Conservation (phyloP, 1,139 yeast species). For the Geotrichum histeridarum region DNA sequence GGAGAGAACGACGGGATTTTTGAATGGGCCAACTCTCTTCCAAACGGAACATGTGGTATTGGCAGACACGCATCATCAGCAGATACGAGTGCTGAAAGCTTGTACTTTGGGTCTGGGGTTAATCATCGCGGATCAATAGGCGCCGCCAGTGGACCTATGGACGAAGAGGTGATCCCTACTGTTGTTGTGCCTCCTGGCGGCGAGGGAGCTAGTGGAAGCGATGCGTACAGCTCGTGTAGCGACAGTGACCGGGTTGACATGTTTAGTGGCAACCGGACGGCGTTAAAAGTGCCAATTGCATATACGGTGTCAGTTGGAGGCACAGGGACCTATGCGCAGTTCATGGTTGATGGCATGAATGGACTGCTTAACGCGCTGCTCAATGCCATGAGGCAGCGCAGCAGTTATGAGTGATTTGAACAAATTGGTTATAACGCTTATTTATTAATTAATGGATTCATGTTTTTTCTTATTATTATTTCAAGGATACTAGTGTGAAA, state of each 20-base stretch:
- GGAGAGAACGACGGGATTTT: conserved; percentile 58
- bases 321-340: conserved; percentile 57
- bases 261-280: conserved; percentile 12
- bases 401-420: conserved; percentile 3
- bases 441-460: too few relatives aligned
- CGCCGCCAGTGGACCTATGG: background rate
- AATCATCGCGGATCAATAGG: background rate
- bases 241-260: conserved; percentile 12
- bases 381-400: conserved; percentile 17
- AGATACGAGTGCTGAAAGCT: conserved; percentile 5
- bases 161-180: background rate
- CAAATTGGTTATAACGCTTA: too few relatives aligned
- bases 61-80: conserved; percentile 3
- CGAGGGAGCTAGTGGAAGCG: background rate
- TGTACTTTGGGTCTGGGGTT: background rate
- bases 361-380: conserved; percentile 48
- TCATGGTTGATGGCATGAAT: conserved; percentile 70
- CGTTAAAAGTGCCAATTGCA: conserved; percentile 33
- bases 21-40: conserved; percentile 48
- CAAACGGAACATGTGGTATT: conserved; percentile 32
- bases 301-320: conserved; percentile 63
- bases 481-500: too few relatives aligned
- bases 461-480: too few relatives aligned
- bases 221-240: background rate
- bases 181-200: background rate